Conservation (phyloP, 805 yeast species). For the Yarrowia keelungensis region DNA sequence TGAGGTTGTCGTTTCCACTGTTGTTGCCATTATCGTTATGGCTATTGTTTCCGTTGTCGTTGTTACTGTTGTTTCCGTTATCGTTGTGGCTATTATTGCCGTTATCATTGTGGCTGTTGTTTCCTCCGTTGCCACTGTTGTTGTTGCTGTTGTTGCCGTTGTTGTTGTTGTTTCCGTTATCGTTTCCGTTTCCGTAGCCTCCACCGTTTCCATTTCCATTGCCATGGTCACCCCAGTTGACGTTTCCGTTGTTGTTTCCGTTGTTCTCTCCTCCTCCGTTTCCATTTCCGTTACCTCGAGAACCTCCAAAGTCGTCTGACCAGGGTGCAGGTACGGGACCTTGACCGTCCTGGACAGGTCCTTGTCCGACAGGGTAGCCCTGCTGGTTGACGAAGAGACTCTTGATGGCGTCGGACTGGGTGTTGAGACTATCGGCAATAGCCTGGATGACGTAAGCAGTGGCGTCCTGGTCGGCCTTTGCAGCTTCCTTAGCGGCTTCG, state of each 20-base stretch:
- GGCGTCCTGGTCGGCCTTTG: constrained; percentile 8
- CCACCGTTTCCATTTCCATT: not conserved
- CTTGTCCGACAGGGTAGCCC: not conserved
- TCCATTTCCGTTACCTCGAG: not conserved
- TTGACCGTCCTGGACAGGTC: too few relatives aligned
- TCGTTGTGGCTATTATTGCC: not conserved
- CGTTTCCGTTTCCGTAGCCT: not conserved
- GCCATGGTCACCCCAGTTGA: not conserved
- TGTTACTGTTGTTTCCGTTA: not conserved
- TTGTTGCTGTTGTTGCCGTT: not conserved
- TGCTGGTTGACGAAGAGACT: not conserved
- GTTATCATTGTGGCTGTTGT: not conserved
- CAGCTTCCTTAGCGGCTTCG: not conserved
- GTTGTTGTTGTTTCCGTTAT: not conserved
- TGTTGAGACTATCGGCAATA: constrained; percentile 1
- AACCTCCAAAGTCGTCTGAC: not conserved
- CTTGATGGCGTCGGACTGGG: constrained; percentile 9
- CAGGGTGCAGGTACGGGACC: not conserved
- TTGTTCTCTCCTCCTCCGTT: not conserved
- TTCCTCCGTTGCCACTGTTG: not conserved
- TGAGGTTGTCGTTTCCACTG: not conserved
- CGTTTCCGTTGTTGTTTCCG: not conserved
- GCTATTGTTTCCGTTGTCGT: not conserved
- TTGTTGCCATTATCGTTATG: not conserved
- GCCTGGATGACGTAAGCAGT: not conserved